Evolutionary conservation across 1,139 yeast species (phyloP).

Genomic region (Zygoascus hellenicus): DNA sequence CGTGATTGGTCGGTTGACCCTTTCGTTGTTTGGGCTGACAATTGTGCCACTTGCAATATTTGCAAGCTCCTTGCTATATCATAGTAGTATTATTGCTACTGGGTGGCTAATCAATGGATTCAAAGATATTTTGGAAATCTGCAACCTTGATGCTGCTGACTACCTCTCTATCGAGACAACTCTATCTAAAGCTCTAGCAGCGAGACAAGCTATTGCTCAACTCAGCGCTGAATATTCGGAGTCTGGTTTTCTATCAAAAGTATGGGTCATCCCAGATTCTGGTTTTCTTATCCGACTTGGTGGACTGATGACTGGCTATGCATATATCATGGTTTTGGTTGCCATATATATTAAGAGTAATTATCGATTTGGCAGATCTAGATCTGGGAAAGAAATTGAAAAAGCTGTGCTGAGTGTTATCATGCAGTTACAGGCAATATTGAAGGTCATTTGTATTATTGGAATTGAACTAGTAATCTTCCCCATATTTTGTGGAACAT

Average conservation of each 20-base stretch:
- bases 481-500: slow-evolving; percentile 81
- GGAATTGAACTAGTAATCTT: slow-evolving; percentile 74
- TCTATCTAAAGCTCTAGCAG: background rate
- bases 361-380: slow-evolving; percentile 18
- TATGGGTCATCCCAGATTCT: slow-evolving; percentile 8
- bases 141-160: background rate
- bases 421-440: slow-evolving; percentile 44
- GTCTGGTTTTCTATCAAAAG: background rate
- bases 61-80: background rate
- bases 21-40: slow-evolving; percentile 10
- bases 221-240: slow-evolving; percentile 1
- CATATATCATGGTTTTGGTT: slow-evolving; percentile 13
- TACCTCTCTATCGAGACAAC: background rate
- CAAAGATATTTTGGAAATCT: background rate
- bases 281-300: slow-evolving; percentile 17
- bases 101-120: background rate
- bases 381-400: slow-evolving; percentile 16
- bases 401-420: slow-evolving; percentile 19
- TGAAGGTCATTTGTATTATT: slow-evolving; percentile 71
- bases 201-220: slow-evolving; percentile 3
- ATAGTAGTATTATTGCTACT: background rate
- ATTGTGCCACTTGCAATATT: slow-evolving; percentile 1
- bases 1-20: slow-evolving; percentile 23
- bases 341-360: slow-evolving; percentile 16
- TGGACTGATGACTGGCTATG: slow-evolving; percentile 21